Percentiles rank a stretch among this genome's conserved stretches.
phyloP scores from a whole-genome alignment of 2,329 filamentous ascomycete species.

The Colletotrichum sp. region DNA sequence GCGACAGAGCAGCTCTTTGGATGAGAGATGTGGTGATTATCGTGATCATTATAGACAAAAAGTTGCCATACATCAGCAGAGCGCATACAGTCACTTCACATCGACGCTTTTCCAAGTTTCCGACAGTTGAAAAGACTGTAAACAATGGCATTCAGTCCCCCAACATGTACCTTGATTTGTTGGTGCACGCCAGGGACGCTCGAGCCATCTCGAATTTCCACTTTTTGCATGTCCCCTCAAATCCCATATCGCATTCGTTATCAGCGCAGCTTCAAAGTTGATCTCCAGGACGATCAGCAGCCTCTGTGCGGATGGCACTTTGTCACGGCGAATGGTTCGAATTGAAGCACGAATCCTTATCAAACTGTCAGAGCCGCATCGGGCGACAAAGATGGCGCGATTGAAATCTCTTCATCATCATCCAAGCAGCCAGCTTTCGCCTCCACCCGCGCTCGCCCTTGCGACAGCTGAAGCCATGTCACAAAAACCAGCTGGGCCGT shows the following conservation, averaged over 20 bases:
- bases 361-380: not conserved
- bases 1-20: not conserved
- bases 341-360: not conserved
- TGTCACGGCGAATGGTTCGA: not conserved
- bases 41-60: not conserved
- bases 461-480: not conserved
- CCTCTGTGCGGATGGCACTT: not conserved
- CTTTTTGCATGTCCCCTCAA: not conserved
- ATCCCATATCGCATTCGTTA: constrained; percentile 9
- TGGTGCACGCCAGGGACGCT: not conserved
- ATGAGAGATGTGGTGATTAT: not conserved
- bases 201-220: constrained; percentile 2
- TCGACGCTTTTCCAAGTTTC: not conserved
- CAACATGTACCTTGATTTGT: not conserved
- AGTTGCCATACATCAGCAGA: not conserved
- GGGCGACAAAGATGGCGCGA: not conserved
- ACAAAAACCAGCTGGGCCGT: not conserved
- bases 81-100: not conserved
- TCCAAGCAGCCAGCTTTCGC: not conserved
- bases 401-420: not conserved
- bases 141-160: not conserved
- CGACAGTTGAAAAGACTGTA: not conserved
- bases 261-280: not conserved
- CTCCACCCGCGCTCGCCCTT: not conserved
- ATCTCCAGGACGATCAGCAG: not conserved